Percentiles rank a stretch among this genome's conserved stretches.
Conservation (phyloP, 306 rosid species). For the Dryas drummondii region DNA sequence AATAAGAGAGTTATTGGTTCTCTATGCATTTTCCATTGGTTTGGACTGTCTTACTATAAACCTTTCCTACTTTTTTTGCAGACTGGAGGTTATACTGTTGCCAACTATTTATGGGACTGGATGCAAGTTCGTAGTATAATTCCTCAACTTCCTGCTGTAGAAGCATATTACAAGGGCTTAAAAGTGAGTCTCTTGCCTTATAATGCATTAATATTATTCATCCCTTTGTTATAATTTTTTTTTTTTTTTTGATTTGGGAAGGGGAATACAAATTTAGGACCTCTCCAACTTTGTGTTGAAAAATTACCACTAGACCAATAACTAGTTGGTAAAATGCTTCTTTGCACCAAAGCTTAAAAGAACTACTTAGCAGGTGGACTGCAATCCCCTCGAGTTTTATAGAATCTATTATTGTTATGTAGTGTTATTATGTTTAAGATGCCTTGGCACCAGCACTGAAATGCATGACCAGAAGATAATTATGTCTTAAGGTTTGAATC, state of each 20-base stretch:
- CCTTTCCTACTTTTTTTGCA: slow-evolving; percentile 29
- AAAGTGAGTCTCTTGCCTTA: slow-evolving; percentile 57
- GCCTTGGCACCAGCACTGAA: no score
- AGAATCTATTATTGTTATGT: background rate
- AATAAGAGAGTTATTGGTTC: background rate
- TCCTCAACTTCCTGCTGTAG: slow-evolving; percentile 57
- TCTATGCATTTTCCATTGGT: background rate
- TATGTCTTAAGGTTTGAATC: no score
- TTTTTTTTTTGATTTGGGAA: no score
- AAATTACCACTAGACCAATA: no score
- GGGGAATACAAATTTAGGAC: no score
- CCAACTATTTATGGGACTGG: slow-evolving; percentile 90
- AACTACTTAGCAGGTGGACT: background rate
- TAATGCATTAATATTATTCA: background rate
- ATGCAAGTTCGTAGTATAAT: slow-evolving; percentile 54
- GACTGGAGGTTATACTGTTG: slow-evolving; percentile 88
- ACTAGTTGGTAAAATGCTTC: no score
- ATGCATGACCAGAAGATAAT: no score
- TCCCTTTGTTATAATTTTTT: background rate
- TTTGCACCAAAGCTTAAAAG: no score
- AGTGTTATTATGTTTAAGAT: background rate
- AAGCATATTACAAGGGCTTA: slow-evolving; percentile 82
- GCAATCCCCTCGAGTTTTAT: background rate
- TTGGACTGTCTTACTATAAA: background rate
- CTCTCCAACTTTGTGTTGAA: no score